Conservation (phyloP, 345 rosid genomes). For the Eucalyptus fibrosa region DNA sequence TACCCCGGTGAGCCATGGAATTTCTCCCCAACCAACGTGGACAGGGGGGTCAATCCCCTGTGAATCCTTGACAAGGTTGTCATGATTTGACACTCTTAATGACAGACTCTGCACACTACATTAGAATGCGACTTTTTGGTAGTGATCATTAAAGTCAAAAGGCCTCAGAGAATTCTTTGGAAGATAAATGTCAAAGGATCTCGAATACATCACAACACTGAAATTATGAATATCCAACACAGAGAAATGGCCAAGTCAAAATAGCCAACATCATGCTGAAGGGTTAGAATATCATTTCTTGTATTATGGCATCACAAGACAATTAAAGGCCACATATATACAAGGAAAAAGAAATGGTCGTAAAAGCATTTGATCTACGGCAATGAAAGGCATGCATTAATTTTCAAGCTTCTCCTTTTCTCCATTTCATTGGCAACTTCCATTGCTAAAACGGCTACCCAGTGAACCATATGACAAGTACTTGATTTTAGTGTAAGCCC, state of each 20-base stretch:
- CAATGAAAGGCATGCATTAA: background rate
- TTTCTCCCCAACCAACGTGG: background rate
- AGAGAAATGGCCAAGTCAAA: background rate
- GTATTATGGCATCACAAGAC: background rate
- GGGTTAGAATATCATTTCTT: background rate
- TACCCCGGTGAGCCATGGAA: background rate
- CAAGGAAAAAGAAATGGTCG: background rate
- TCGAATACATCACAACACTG: background rate
- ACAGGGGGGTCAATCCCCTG: background rate
- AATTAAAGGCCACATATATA: background rate
- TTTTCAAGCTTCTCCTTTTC: background rate
- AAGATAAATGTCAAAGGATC: background rate
- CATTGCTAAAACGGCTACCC: background rate
- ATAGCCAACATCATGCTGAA: background rate
- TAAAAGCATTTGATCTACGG: background rate
- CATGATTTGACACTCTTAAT: background rate
- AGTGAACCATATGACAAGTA: background rate
- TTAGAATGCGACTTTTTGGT: background rate
- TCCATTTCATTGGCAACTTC: background rate
- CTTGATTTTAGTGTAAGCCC: background rate
- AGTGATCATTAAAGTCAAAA: background rate
- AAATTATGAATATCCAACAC: background rate
- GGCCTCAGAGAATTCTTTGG: background rate
- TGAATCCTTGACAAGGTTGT: background rate
- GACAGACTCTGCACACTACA: background rate